Conservation (phyloP, 2,329 filamentous ascomycete species). For the Colletotrichum sp. region DNA sequence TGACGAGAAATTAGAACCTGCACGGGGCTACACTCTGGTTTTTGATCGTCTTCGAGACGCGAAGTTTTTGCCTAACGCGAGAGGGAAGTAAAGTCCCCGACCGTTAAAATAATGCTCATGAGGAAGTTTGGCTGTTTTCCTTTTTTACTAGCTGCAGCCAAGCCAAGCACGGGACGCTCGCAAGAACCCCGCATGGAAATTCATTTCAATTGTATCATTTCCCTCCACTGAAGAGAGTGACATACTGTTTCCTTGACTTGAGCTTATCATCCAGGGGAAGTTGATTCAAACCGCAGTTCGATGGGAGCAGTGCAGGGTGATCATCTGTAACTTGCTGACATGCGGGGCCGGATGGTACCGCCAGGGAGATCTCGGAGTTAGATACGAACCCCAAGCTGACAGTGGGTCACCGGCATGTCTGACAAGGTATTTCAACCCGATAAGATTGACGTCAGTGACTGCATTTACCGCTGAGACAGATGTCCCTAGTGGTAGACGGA, state of each 20-base stretch:
- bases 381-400: background rate
- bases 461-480: background rate
- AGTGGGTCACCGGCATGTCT: background rate
- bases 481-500: background rate
- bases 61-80: fast-evolving
- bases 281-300: fast-evolving
- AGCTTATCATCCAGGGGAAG: background rate
- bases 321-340: background rate
- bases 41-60: background rate
- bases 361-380: background rate
- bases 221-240: fast-evolving
- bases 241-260: fast-evolving
- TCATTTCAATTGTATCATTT: background rate
- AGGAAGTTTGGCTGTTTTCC: background rate
- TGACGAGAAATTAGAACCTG: background rate
- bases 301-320: background rate
- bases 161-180: background rate
- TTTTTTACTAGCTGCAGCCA: background rate
- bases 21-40: background rate
- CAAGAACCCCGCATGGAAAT: background rate
- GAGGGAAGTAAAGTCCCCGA: background rate
- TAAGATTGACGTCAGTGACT: background rate
- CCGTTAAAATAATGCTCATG: background rate
- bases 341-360: background rate
- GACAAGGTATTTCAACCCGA: background rate